A percentile compares a stretch with the other conserved stretches of the same genome.
Conservation (phyloP, 2,329 filamentous ascomycete genomes). For the Lomentospora prolificans region DNA sequence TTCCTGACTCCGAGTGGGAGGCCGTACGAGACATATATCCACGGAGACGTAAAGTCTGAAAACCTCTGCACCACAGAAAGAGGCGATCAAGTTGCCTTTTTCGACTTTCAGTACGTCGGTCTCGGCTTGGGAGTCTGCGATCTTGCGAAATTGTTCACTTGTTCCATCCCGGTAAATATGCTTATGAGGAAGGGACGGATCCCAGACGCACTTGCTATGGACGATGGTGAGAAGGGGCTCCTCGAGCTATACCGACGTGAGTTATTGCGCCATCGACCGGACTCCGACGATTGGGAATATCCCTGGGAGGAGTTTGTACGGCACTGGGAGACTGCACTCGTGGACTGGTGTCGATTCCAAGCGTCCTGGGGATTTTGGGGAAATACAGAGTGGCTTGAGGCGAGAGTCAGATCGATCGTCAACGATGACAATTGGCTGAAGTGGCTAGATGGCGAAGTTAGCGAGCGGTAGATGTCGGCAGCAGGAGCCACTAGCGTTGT, state of each 20-base stretch:
- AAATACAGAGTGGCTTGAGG: slow-evolving; percentile 48
- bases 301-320: slow-evolving; percentile 41
- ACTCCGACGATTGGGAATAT: slow-evolving; percentile 25
- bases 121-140: slow-evolving; percentile 56
- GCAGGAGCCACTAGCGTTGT: no score
- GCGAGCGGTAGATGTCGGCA: no score
- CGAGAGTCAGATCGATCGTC: slow-evolving; percentile 40
- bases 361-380: slow-evolving; percentile 54
- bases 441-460: slow-evolving; percentile 28
- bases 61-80: slow-evolving; percentile 49
- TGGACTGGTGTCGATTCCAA: slow-evolving; percentile 57
- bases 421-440: slow-evolving; percentile 31
- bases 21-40: slow-evolving; percentile 46
- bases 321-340: slow-evolving; percentile 58
- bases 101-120: slow-evolving; percentile 61
- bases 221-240: slow-evolving; percentile 37
- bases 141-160: slow-evolving; percentile 57
- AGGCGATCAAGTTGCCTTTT: slow-evolving; percentile 48
- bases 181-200: slow-evolving; percentile 26
- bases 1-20: slow-evolving; percentile 37
- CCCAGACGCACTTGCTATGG: slow-evolving; percentile 34
- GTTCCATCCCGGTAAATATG: slow-evolving; percentile 48
- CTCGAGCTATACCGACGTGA: slow-evolving; percentile 36
- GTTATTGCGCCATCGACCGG: not conserved
- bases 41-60: slow-evolving; percentile 61